These are phyloP conservation scores for Phytophthora macrochlamydospora DNA, from an alignment of 352 stramenopile genomes.

Conservation along the genomic window DNA sequence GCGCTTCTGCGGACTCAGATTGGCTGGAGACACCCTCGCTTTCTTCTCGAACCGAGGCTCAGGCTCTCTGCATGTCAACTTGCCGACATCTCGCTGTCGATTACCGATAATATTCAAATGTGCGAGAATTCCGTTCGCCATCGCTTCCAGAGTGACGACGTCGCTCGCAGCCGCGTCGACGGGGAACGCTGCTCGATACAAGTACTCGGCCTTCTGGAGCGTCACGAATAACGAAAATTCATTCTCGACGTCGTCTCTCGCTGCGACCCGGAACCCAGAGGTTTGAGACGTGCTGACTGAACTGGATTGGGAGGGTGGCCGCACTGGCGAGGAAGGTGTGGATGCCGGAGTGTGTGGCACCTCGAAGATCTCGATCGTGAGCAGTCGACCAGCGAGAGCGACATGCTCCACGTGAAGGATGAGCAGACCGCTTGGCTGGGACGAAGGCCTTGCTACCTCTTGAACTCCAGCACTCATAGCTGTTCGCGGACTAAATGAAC, in stretches of 20 bases:
- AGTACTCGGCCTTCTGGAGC: constrained; percentile 47
- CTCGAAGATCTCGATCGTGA: constrained; percentile 45
- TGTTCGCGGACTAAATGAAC: not conserved
- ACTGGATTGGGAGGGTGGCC: constrained; percentile 6
- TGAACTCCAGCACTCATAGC: constrained; percentile 16
- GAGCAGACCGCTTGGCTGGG: constrained; percentile 29
- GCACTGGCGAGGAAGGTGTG: constrained; percentile 12
- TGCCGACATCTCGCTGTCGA: constrained; percentile 65
- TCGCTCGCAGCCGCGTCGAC: constrained; percentile 4
- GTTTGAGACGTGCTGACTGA: constrained; percentile 5
- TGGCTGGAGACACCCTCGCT: constrained; percentile 34
- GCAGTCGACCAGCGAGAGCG: constrained; percentile 36
- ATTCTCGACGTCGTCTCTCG: constrained; percentile 72
- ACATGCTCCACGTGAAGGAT: constrained; percentile 44
- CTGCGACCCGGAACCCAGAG: constrained; percentile 51
- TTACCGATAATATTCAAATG: constrained; percentile 75
- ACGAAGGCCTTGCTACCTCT: constrained; percentile 7
- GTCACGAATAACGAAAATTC: constrained; percentile 67
- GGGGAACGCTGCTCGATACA: constrained; percentile 36
- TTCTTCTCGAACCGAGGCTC: constrained; percentile 49
- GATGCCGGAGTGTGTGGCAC: constrained; percentile 15
- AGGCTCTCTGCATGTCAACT: constrained; percentile 57
- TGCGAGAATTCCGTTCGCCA: constrained; percentile 55
- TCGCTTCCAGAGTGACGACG: constrained; percentile 24
- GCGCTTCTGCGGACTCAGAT: constrained; percentile 30